Base-by-base conservation (phyloP, 306 rosid species). In the Sophora flavescens region DNA sequence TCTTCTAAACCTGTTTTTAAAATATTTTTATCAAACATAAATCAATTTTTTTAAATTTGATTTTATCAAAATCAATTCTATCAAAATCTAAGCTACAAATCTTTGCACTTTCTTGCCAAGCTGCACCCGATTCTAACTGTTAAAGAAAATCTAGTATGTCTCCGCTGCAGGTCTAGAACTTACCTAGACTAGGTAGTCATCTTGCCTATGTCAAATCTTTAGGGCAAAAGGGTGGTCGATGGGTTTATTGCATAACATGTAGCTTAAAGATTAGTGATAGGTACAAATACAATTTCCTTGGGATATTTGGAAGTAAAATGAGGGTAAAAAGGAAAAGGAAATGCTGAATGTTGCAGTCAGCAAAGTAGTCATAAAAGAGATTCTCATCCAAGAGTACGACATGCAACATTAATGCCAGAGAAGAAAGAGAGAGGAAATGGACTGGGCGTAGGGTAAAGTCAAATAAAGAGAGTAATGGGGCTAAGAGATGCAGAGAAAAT, bases 321-420 rank as follows among this genome's bases (percentile, higher is more conserved):
- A 41, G 38, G 63, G 72, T 68, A 80, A 83, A 69, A 68, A 68
- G 72, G 32, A 78, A 56, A 77, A 47, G 74, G 74, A 70, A 75
- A 70, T 36, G 61, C 72, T 71, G 86, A 76, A 78, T 76, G 81
- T 66, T 61, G 87, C 59, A 72, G 86, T 78, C 44, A 62, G 81
- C 80, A 57, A 74, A 77, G 89, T 80, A 82, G 81, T 64, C 26
- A 11, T 42, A 63, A 56, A 79, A 78, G 84, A 87, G 88, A 85
- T 82, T 84, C 87, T 78, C 75, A 68, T 51, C 56, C 44, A 71
- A 83, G 84, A 84, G 86, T 84, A 88, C 71, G 91, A 82, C 84
- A 81, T 87, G 86, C 75, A 86, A 68, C 66, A 72, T 61, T 77
- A 77, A 80, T 50, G 79, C 2, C 71, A 33, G 58, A 50, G 79